A percentile compares a stretch with the other conserved stretches of the same genome.
phyloP scores from a whole-genome alignment of 768 basidiomycete species.

The Plicaturopsis crispa region DNA sequence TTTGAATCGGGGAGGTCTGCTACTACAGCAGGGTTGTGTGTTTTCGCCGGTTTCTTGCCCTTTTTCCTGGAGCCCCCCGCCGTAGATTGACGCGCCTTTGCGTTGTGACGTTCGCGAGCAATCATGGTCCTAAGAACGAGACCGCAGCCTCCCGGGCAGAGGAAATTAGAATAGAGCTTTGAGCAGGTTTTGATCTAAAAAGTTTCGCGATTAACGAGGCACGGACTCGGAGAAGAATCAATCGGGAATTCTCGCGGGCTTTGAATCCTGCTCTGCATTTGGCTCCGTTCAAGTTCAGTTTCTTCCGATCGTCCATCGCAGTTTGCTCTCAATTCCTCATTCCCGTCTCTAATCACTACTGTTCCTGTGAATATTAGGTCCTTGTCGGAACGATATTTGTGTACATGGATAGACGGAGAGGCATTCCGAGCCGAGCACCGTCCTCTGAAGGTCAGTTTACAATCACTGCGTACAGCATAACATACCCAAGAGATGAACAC shows the following conservation, averaged over 20 bases:
- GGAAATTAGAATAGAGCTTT: too few relatives aligned
- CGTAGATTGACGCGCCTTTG: slow-evolving; percentile 59
- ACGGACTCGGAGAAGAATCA: too few relatives aligned
- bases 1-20: slow-evolving; percentile 40
- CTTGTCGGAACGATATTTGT: neutral
- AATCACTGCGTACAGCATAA: slow-evolving; percentile 8
- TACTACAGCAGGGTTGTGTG: slow-evolving; percentile 11
- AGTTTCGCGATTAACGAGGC: too few relatives aligned
- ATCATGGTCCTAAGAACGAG: too few relatives aligned
- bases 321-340: neutral
- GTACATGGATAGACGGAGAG: slow-evolving; percentile 62
- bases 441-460: slow-evolving; percentile 63
- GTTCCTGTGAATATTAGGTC: too few relatives aligned
- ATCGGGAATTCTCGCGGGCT: too few relatives aligned
- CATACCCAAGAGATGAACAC: slow-evolving; percentile 10
- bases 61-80: slow-evolving; percentile 57
- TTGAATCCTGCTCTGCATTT: too few relatives aligned
- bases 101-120: slow-evolving; percentile 37
- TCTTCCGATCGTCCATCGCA: too few relatives aligned
- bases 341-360: neutral
- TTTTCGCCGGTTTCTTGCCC: slow-evolving; percentile 35
- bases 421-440: slow-evolving; percentile 52
- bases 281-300: too few relatives aligned
- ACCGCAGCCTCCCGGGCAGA: too few relatives aligned
- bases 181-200: too few relatives aligned